Evolutionary conservation across 2,329 filamentous ascomycete genomes (phyloP), one percentile per base, ranked within the genome.

Genomic region (Neodidymelliopsis sp.): DNA sequence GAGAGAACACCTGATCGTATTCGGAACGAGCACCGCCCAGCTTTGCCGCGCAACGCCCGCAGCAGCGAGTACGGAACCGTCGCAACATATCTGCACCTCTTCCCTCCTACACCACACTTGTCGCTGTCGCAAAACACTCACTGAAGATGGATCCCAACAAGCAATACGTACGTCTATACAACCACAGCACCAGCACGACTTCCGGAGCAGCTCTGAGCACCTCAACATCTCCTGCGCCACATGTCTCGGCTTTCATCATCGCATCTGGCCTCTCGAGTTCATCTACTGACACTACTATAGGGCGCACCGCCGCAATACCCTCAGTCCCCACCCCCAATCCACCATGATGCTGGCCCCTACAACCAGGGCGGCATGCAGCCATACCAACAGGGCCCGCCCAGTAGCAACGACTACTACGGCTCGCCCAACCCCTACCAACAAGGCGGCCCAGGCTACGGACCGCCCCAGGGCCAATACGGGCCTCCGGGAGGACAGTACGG

Each of bases 221-320:
- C 13, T 22, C 34, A 15, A 1, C 39, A 30, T 15, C 28, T 23
- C 34, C 33, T 44, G 49, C 48, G 45, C 36, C 36, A 33, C 48
- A 55, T 31, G 27, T 42, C 38, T 47, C 16, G 43, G 23, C 33
- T 29, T 35, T 15, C 20, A 34, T 24, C 29, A 48, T 8, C 18
- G 22, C 36, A 13, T 20, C 2, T 40, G 19, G 45, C 60, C 44
- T 59, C 43, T 23, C 30, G 27, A n/a, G 15, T 18, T 16, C 35
- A 25, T 64, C 62, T 59, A 66, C 51, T 33, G 44, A 29, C 56
- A 54, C 16, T 20, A 46, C 22, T 13, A 4, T 13, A 50, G 47
- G 65, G 66, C 54, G 66, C 70, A 41, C 69, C 70, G 10, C 70
- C 71, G 6, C 48, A 63, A 24, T 73, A 72, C 55, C 69, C 68